Base-by-base conservation (phyloP, 164 flowering plant species). In the Aristolochia fimbriata region DNA sequence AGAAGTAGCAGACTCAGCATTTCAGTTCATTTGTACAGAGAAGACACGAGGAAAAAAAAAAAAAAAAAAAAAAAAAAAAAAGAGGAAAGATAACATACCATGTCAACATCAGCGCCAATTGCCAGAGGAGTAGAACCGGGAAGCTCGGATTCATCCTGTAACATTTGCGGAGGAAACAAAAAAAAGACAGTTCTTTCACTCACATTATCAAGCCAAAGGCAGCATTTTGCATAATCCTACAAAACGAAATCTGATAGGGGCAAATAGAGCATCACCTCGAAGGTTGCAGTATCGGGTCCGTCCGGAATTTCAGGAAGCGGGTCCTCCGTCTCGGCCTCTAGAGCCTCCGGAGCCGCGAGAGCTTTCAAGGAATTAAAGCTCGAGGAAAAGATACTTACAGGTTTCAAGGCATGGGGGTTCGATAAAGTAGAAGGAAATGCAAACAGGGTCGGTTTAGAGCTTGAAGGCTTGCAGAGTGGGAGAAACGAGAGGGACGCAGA, bases 311-410 rank as follows among this genome's bases (percentile, higher is more conserved):
- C 79, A 53, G 61, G n/a, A 37, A 31, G 47, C 3, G 46, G 27
- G 33, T 56, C 75, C 21, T 55, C 31, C 21, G 24, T 65, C 56
- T 61, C 64, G 50, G 80, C 54, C 6, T 78, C 81, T 56, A 87
- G 57, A 52, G 69, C 66, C 71, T 86, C 94, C 24, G 97, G 84
- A 53, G 86, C 82, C 46, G 97, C 88, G 51, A 71, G 81, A 67
- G 71, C 67, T 72, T 61, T 78, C 11, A 74, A 66, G 4, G 74
- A 53, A 15, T 47, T 33, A 47, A 17, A 57, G 61, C n/a, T 6
- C 47, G 55, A 24, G 48, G 21, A 21, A 20, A 22, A 8, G 17
- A 25, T 2, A 53, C 20, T 67, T 6, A 64, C 64, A 45, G 60
- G 41, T 50, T 67, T 77, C 12, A 72, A 63, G 41, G 67, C 11